phyloP scores from a whole-genome alignment of 2,329 filamentous ascomycete species.

The Paraphaeosphaeria minitans region DNA sequence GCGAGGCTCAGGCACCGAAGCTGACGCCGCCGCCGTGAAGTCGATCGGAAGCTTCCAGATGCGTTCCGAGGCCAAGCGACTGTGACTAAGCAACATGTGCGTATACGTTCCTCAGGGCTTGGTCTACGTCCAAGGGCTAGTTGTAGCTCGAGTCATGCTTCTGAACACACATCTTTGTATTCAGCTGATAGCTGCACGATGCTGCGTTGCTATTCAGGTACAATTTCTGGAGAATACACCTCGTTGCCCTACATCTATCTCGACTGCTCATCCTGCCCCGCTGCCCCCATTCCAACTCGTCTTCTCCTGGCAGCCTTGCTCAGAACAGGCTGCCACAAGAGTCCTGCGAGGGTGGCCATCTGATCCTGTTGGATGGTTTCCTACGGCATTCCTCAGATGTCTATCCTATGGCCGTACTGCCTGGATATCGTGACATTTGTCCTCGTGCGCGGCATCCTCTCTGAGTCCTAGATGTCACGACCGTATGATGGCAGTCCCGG shows the following conservation, averaged over 20 bases:
- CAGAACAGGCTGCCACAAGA: background rate
- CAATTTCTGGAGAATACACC: background rate
- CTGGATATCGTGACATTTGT: no score
- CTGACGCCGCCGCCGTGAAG: constrained; percentile 3
- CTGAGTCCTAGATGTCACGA: no score
- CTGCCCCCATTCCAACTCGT: background rate
- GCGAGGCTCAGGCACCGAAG: constrained; percentile 1
- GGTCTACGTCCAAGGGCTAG: background rate
- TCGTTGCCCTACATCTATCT: background rate
- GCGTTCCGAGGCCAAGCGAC: constrained; percentile 4
- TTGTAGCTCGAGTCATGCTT: background rate
- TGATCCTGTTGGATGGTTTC: background rate
- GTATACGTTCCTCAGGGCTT: background rate
- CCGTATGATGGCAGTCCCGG: no score
- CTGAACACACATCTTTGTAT: background rate
- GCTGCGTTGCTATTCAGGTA: background rate
- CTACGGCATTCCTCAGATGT: background rate
- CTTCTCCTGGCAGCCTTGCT: background rate
- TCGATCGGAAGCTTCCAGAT: constrained; percentile 7
- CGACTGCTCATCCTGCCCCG: background rate
- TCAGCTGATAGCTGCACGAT: background rate
- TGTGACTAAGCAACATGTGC: background rate
- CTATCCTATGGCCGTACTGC: no score
- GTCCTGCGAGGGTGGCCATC: no score
- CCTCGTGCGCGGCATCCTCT: no score